These are phyloP conservation scores for Avicennia marina DNA, from an alignment of 257 asterid species.

Conservation along the genomic window DNA sequence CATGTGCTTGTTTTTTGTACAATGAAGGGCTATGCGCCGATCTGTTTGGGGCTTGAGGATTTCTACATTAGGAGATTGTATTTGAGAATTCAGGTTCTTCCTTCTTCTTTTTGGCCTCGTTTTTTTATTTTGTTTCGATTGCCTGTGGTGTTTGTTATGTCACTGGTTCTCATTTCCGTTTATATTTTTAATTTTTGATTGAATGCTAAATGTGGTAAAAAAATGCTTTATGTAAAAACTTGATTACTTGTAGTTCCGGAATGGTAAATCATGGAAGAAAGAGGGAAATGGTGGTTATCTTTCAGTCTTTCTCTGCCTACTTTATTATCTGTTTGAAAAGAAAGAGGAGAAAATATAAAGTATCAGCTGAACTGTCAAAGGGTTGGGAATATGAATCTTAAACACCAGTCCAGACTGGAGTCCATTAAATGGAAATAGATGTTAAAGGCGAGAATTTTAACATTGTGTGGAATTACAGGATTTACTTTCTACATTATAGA, in stretches of 20 bases:
- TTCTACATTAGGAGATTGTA: conserved; percentile 87
- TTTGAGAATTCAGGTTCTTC: conserved; percentile 76
- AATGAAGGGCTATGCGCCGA: conserved; percentile 93
- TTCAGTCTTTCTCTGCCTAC: no score
- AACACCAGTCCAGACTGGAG: not conserved
- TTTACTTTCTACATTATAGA: not conserved
- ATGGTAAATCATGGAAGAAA: not conserved
- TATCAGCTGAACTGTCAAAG: no score
- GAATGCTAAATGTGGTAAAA: not conserved
- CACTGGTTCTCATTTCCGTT: not conserved
- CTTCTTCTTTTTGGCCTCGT: not conserved
- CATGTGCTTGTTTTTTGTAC: conserved; percentile 5
- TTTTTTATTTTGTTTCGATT: not conserved
- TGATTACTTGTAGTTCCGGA: not conserved
- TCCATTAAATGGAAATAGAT: not conserved
- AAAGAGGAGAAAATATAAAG: no score
- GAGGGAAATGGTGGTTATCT: not conserved
- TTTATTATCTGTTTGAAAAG: not conserved
- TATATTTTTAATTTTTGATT: not conserved
- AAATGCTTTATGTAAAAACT: not conserved
- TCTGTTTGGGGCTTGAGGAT: conserved; percentile 98
- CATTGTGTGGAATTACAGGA: not conserved
- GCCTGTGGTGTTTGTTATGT: not conserved
- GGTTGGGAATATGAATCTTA: not conserved
- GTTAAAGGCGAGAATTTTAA: not conserved